Conservation (phyloP, 2,329 filamentous ascomycete genomes). For the Xylaria arbuscula region DNA sequence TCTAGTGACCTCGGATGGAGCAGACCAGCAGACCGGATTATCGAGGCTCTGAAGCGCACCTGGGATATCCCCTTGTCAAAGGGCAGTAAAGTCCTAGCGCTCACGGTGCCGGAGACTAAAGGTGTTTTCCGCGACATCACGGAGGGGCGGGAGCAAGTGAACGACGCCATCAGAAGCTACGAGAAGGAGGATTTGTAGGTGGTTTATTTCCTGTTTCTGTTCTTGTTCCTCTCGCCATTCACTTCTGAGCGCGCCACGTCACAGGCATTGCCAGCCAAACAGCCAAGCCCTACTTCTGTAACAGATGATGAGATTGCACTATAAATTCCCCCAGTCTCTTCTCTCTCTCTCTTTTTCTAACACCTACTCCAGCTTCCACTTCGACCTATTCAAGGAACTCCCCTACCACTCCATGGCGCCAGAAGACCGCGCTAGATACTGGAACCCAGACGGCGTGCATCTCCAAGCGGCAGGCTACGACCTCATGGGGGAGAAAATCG, state of each 20-base stretch:
- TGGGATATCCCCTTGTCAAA: slow-evolving; percentile 63
- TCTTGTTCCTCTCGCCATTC: not conserved
- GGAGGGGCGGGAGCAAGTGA: slow-evolving; percentile 59
- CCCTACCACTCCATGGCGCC: slow-evolving; percentile 64
- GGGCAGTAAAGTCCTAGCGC: slow-evolving; percentile 67
- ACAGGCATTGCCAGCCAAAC: not conserved
- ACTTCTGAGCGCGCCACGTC: not conserved
- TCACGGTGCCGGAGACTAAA: slow-evolving; percentile 69
- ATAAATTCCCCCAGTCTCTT: not conserved
- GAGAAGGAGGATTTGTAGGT: slow-evolving; percentile 64
- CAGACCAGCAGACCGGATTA: slow-evolving; percentile 56
- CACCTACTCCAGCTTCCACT: slow-evolving; percentile 58
- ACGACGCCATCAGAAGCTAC: slow-evolving; percentile 63
- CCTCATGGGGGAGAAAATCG: slow-evolving; percentile 69
- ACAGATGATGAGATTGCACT: not conserved
- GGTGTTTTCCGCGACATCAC: slow-evolving; percentile 47
- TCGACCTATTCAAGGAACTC: slow-evolving; percentile 66
- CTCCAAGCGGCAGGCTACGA: slow-evolving; percentile 69
- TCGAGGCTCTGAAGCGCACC: slow-evolving; percentile 59
- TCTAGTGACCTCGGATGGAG: slow-evolving; percentile 62
- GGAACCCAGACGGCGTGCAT: slow-evolving; percentile 69
- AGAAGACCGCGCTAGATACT: slow-evolving; percentile 61
- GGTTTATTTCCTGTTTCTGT: not conserved
- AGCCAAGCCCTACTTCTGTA: too few species aligned
- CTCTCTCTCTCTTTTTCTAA: slow-evolving; percentile 11